phyloP scores from a whole-genome alignment of 176 grass and related monocot genomes.

The Bothriochloa decipiens region DNA sequence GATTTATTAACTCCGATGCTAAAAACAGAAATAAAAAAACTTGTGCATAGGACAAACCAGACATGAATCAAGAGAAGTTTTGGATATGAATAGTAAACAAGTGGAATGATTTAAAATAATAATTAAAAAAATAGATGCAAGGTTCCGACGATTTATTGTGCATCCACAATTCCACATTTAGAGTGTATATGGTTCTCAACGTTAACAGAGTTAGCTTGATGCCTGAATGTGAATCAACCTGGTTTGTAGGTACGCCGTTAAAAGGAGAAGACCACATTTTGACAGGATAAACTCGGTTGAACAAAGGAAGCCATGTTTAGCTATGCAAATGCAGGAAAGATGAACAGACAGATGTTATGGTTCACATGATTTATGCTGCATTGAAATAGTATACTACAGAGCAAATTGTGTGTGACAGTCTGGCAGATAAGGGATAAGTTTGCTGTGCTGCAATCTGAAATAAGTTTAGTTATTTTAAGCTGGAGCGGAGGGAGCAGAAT shows the following conservation, averaged over 20 bases:
- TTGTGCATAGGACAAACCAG: neutral
- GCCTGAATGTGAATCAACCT: neutral
- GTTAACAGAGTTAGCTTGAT: neutral
- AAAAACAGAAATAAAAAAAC: neutral
- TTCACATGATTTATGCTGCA: neutral
- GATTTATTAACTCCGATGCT: neutral
- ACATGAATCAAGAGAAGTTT: neutral
- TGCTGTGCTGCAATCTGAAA: slow-evolving; percentile 17
- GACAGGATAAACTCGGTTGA: neutral
- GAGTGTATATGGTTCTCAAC: neutral
- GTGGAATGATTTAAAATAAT: neutral
- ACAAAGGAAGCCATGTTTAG: neutral
- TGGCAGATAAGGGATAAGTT: neutral
- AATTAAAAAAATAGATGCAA: neutral
- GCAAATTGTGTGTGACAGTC: neutral
- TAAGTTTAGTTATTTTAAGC: neutral
- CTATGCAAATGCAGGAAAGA: neutral
- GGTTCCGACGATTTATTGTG: neutral
- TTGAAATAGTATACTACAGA: neutral
- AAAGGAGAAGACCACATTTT: neutral
- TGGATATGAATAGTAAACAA: neutral
- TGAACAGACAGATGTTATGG: neutral
- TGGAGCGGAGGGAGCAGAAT: slow-evolving; percentile 10
- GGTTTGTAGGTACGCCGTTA: neutral
- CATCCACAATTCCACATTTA: neutral